These are phyloP conservation scores for Neofusicoccum ribis DNA, from an alignment of 2,329 filamentous ascomycete genomes.

Conservation along the genomic window DNA sequence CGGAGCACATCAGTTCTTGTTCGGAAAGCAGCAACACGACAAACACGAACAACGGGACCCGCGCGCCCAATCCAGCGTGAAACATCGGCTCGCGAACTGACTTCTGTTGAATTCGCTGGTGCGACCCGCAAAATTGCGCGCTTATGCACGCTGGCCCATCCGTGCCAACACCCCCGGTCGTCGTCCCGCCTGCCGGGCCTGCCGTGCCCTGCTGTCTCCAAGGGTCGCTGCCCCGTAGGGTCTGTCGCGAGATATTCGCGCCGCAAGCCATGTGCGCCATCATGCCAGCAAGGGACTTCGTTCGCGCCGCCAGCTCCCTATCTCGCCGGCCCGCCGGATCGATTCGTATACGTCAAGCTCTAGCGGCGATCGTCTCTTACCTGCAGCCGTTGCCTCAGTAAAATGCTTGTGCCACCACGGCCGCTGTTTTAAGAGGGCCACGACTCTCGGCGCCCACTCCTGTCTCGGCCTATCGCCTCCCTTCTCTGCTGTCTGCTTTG, in stretches of 20 bases:
- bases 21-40: background rate
- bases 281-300: background rate
- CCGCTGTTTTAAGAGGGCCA: background rate
- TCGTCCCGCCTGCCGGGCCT: background rate
- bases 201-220: background rate
- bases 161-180: background rate
- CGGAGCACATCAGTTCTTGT: no score
- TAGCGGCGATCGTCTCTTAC: background rate
- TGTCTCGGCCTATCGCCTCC: background rate
- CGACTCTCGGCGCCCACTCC: background rate
- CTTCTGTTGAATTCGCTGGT: background rate
- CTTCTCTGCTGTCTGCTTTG: background rate
- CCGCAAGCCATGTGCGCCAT: background rate
- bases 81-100: background rate
- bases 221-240: background rate
- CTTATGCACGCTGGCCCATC: slow-evolving; percentile 8
- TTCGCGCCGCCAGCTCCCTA: background rate
- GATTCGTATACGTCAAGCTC: background rate
- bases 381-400: slow-evolving; percentile 1
- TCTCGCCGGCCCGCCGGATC: background rate
- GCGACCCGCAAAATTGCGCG: slow-evolving; percentile 4
- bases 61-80: background rate
- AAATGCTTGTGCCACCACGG: background rate
- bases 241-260: background rate
- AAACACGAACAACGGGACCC: slow-evolving; percentile 6